Evolutionary conservation across 805 yeast genomes (phyloP).

Genomic region (Candida schatavii): DNA sequence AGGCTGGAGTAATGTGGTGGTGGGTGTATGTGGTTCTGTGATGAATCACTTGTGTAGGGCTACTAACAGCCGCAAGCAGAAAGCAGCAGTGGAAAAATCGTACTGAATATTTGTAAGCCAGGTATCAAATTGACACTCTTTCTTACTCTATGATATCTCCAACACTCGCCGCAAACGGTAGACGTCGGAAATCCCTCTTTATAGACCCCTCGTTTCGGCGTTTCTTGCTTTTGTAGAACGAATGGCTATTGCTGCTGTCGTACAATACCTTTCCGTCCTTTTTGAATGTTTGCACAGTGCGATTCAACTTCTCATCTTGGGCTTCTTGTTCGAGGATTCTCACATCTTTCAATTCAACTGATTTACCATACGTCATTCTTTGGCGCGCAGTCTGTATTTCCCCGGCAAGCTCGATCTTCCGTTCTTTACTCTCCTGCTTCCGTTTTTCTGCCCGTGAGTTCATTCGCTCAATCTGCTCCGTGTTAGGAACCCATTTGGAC

Average conservation of each 20-base stretch:
- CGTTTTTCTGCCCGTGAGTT: slow-evolving; percentile 49
- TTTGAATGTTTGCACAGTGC: slow-evolving; percentile 6
- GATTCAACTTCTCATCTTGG: not conserved
- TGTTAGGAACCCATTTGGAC: slow-evolving; percentile 71
- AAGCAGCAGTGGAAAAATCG: too few species aligned
- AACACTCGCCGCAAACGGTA: slow-evolving; percentile 21
- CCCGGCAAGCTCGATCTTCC: slow-evolving; percentile 8
- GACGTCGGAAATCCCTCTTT: slow-evolving; percentile 1
- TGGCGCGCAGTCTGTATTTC: slow-evolving; percentile 8
- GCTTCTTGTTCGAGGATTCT: not conserved
- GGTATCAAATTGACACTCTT: too few species aligned
- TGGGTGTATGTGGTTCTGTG: too few species aligned
- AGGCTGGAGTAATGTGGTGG: too few species aligned
- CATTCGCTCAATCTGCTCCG: slow-evolving; percentile 46
- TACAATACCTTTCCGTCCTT: slow-evolving; percentile 13
- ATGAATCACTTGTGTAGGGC: too few species aligned
- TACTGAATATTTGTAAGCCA: too few species aligned
- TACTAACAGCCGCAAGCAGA: too few species aligned
- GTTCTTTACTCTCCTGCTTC: slow-evolving; percentile 14
- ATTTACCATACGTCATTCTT: slow-evolving; percentile 9
- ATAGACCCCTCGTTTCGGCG: slow-evolving; percentile 4
- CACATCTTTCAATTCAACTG: slow-evolving; percentile 3
- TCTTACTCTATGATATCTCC: slow-evolving; percentile 20
- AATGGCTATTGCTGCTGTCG: slow-evolving; percentile 13
- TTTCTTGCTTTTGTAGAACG: slow-evolving; percentile 9